Base-by-base conservation (phyloP, 805 yeast species). In the Teunomyces barrocoloradensis region DNA sequence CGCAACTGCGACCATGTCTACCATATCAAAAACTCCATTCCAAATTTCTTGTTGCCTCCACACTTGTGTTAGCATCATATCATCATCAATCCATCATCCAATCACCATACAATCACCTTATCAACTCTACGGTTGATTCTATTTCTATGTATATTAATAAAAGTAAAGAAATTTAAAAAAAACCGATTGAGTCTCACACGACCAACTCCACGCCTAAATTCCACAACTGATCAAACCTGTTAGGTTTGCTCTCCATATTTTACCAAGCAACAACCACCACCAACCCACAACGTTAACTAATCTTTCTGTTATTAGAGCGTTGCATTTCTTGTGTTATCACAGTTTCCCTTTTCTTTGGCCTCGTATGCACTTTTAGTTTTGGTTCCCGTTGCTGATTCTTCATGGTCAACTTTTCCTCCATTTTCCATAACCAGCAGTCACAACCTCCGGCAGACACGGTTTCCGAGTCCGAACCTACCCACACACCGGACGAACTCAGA, bases 41-140 rank as follows among this genome's bases (percentile, higher is more conserved):
- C 99, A 30, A 92, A 92, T 74, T 86, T 94, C 68, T 71, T 94
- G 46, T 77, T 94, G 30, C 98, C 99, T 28, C 98, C 98, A 5
- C 98, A 94, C 63, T 74, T 94, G 56, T 95, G 91, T 36, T 65
- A 35, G 42, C 7, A 9, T 12, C 6, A 30, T 12, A 30, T 12
- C n/a, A 15, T 12, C n/a, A 15, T 30, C 34, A 12, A 9, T 2
- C 2, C 5, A 18, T 18, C 20, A 18, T 18, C 6, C 6, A 7
- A 30, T 12, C 34, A 30, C 21, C 18, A 5, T 20, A 17, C 13
- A 5, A 17, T 20, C 23, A n/a, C 12, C 18, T 4, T 9, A 12
- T 23, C n/a, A 11, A 11, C 40, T 21, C 40, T 21, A 13, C 10
- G 6, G 17, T 21, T 13, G 6, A 10, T 27, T 20, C 40, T 23